Percentiles rank a stretch among this genome's conserved stretches.
phyloP scores from a whole-genome alignment of 805 yeast genomes.

The Kluyveromyces aestuarii region DNA sequence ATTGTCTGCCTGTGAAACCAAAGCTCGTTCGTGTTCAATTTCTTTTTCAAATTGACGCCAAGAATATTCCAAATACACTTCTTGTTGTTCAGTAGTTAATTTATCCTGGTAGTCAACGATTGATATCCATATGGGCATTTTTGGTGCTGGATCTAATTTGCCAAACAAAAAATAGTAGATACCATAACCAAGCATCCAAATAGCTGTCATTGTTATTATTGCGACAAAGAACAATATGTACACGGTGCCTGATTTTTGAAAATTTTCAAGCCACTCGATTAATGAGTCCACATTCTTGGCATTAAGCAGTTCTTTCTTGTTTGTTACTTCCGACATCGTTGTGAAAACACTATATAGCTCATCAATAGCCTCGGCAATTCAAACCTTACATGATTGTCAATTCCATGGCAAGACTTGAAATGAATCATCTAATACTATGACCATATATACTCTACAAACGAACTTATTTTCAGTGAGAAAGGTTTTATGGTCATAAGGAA shows the following conservation, averaged over 20 bases:
- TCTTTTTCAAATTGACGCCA: not conserved
- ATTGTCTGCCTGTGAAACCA: not conserved
- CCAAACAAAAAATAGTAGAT: not conserved
- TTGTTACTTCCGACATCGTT: no score
- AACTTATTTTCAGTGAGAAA: no score
- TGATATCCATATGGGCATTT: not conserved
- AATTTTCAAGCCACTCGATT: no score
- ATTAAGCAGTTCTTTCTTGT: no score
- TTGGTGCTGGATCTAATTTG: not conserved
- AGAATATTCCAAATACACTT: not conserved
- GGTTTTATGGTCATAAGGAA: no score
- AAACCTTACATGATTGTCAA: not conserved
- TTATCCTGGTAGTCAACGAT: conserved; percentile 1
- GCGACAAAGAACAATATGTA: not conserved
- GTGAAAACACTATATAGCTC: not conserved
- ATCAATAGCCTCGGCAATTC: not conserved
- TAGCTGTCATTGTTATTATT: not conserved
- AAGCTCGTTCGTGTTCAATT: not conserved
- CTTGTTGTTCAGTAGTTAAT: not conserved
- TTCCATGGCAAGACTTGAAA: no score
- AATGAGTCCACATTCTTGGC: no score
- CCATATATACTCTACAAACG: no score
- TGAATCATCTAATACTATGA: no score
- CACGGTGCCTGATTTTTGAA: not conserved
- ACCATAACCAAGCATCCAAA: not conserved